Evolutionary conservation across 1,139 yeast genomes (phyloP).

Genomic region (Meyerozyma elateridarum): DNA sequence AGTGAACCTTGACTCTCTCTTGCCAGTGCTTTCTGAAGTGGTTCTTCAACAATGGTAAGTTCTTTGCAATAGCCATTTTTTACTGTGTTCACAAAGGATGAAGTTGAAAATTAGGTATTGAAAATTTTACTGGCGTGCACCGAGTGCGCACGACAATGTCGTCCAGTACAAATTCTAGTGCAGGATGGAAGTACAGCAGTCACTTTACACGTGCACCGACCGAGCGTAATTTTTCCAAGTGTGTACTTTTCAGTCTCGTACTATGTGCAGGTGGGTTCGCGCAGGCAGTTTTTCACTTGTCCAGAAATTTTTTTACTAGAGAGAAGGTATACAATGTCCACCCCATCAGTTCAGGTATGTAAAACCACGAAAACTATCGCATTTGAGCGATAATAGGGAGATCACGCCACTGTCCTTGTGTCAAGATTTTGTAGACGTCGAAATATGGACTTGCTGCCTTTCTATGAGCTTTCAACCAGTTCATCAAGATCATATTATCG

Average conservation of each 20-base stretch:
- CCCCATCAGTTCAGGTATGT: constrained; percentile 73
- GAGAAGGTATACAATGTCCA: constrained; percentile 36
- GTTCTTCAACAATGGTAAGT: constrained; percentile 94
- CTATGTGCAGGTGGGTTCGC: constrained; percentile 7
- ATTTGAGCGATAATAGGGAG: too few species aligned
- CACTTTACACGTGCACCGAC: constrained; percentile 5
- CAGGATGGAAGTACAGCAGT: too few species aligned
- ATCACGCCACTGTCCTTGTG: too few species aligned
- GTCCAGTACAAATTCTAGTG: too few species aligned
- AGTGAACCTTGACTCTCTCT: constrained; percentile 98
- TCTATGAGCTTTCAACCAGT: neutral
- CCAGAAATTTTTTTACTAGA: constrained; percentile 9
- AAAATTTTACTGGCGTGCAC: constrained; percentile 6
- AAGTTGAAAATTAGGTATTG: constrained; percentile 4
- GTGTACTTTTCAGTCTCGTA: constrained; percentile 3
- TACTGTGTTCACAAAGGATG: constrained; percentile 6
- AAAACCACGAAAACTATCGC: too few species aligned
- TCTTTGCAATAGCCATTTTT: constrained; percentile 89
- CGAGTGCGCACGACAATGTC: constrained; percentile 1
- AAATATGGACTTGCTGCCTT: too few species aligned
- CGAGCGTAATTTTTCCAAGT: constrained; percentile 3
- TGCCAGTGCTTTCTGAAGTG: constrained; percentile 99
- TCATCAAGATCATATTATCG: neutral
- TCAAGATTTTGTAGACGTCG: too few species aligned
- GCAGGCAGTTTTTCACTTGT: constrained; percentile 6